Base-by-base conservation (phyloP, 1,284 basidiomycete species). In the Mycena sp. region DNA sequence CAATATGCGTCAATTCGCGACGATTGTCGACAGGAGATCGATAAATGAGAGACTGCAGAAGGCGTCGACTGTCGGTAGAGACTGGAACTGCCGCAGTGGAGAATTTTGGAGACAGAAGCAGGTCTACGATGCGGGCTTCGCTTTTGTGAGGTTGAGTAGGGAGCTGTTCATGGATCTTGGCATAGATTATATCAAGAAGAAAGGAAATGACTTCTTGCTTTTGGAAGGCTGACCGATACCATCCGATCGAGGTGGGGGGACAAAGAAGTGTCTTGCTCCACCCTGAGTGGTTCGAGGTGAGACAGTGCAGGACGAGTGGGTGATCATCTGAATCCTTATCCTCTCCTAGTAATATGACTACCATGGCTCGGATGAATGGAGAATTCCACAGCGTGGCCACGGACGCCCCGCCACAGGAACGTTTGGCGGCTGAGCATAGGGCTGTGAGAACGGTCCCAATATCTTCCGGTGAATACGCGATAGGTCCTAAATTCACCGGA, bases 161-260 rank as follows among this genome's bases (percentile, higher is more conserved):
- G 11, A 59, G 43, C 26, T 30, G 32, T 35, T 40, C 29, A 4
- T 52, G 48, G 38, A 59, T 21, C 26, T 59, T 59, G 37, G 56
- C 37, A 25, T 59, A 59, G 38, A 59, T 46, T 32, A 59, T 21
- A 29, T 59, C 57, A 14, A 59, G 46, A n/a, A 59, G 57, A 28
- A 59, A 51, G 9, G 48, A 45, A 25, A 59, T 19, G 7, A 59
- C 57, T 19, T n/a, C 41, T 10, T 10, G n/a, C 6, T 25, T n/a
- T n/a, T 44, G 17, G 9, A 44, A 44, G 7, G 41, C 41, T 35
- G 35, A n/a, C 21, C 49, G 43, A n/a, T 17, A 23, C n/a, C 25
- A n/a, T n/a, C n/a, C 28, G 19, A n/a, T 29, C 19, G 7, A 41
- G 10, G 28, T 5, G n/a, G 45, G 26, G 29, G 32, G 30, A 1